Evolutionary conservation across 495 filamentous ascomycete genomes (phyloP), one percentile per base, ranked within the genome.

Genomic region (Opeltia flavorubescens): DNA sequence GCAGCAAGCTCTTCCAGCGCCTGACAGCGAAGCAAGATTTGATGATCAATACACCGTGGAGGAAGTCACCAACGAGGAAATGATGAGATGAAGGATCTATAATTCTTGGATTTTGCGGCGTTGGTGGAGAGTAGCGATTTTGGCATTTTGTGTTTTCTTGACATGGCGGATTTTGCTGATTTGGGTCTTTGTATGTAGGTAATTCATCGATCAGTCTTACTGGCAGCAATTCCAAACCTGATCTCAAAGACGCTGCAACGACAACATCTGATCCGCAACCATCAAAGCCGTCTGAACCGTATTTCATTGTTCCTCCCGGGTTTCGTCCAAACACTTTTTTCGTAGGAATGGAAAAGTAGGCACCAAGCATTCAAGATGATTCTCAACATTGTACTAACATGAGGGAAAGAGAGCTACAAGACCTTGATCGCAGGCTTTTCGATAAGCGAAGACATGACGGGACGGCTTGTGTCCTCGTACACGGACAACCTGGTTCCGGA

Each of bases 281-380:
- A 11, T 20, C 30, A 17, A 51, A 47, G 35, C 36, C 46, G 17
- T 27, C 50, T 11, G 55, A 58, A 8, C 53, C 53, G 2, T 58
- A 55, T 29, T 84, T 87, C 50, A 74, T 89, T 33, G 81, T 77
- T 35, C 85, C 85, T 1, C 72, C 80, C 1, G 78, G 77, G 0
- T 87, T 91, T 46, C 81, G 85, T 47, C 83, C 81, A 3, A 91
- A 91, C 55, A 75, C 75, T 2, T 77, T 74, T 24, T 89, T 88
- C 57, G 75, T 82, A 41, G 85, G 84, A 2, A 80, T 87, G 59
- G 61, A 81, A 51, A 76, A 41, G 38, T 41, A 41, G 6, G 38
- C 2, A 4, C n/a, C n/a, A n/a, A n/a, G n/a, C n/a, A n/a, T n/a
- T n/a, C n/a, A n/a, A n/a, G n/a, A n/a, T n/a, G n/a, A n/a, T n/a